Percentiles rank a stretch among this genome's conserved stretches.
Evolutionary conservation across 2,329 filamentous ascomycete genomes (phyloP).

Genomic region (Penicillium glabrum): DNA sequence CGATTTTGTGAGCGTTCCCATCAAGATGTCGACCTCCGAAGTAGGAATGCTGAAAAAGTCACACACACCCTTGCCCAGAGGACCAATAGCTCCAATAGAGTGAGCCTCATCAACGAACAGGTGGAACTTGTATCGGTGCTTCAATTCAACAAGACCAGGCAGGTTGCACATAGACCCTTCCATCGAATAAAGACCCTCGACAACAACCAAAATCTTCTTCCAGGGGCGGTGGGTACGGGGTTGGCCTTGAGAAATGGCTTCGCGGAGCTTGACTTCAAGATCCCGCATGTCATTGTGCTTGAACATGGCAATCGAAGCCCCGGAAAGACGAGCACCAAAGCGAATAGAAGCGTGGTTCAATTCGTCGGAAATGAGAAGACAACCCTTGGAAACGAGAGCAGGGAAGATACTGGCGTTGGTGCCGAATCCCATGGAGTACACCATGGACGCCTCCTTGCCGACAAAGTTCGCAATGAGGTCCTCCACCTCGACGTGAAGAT

Average conservation of each 20-base stretch:
- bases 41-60: constrained; percentile 95
- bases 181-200: constrained; percentile 98
- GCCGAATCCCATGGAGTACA: constrained; percentile 98
- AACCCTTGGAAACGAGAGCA: constrained; percentile 87
- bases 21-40: constrained; percentile 85
- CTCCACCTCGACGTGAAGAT: constrained; percentile 87
- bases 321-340: constrained; percentile 88
- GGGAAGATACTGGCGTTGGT: constrained; percentile 94
- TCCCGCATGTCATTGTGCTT: constrained; percentile 95
- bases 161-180: constrained; percentile 98
- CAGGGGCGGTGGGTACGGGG: constrained; percentile 97
- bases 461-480: constrained; percentile 86
- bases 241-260: constrained; percentile 93
- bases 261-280: constrained; percentile 80
- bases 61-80: constrained; percentile 85
- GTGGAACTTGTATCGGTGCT: constrained; percentile 95
- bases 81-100: constrained; percentile 89
- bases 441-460: constrained; percentile 90
- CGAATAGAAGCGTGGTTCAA: constrained; percentile 98
- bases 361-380: constrained; percentile 92
- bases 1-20: constrained; percentile 98
- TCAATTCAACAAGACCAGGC: constrained; percentile 81
- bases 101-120: constrained; percentile 96
- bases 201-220: constrained; percentile 97
- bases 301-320: constrained; percentile 93